Percentiles rank a stretch among this genome's conserved stretches.
These are phyloP conservation scores for Rhytidiadelphus loreus DNA, from an alignment of 225 moss, liverwort and hornwort species.

Conservation along the genomic window DNA sequence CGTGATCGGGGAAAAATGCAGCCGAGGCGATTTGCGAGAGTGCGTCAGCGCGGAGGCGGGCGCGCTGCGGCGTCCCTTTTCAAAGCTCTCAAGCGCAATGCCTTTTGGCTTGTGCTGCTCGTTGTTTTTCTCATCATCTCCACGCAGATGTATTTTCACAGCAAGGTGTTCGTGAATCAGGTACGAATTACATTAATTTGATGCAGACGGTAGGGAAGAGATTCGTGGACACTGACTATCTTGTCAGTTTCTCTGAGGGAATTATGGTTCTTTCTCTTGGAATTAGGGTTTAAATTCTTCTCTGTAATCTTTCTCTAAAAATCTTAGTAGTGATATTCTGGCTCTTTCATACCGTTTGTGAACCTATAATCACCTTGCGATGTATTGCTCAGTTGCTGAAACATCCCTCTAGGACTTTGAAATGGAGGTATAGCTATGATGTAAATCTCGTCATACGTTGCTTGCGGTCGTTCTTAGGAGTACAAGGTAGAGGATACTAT, in stretches of 20 bases:
- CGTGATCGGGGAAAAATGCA: constrained; percentile 30
- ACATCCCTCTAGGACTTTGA: not conserved
- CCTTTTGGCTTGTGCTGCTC: constrained; percentile 43
- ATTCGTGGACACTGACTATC: not conserved
- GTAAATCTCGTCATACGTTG: not conserved
- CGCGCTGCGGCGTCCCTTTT: constrained; percentile 8
- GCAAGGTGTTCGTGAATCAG: constrained; percentile 42
- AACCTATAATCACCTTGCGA: not conserved
- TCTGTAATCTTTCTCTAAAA: not conserved
- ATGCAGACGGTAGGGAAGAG: not conserved
- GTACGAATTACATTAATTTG: not conserved
- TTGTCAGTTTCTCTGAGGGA: not conserved
- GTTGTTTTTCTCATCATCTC: constrained; percentile 31
- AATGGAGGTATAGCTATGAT: not conserved
- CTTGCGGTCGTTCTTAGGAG: not conserved
- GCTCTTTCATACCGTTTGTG: not conserved
- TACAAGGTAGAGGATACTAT: not conserved
- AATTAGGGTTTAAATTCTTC: constrained; percentile 3
- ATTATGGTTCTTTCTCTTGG: not conserved
- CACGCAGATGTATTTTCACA: constrained; percentile 53
- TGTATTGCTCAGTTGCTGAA: not conserved
- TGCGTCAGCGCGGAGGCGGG: constrained; percentile 5
- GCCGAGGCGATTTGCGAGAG: constrained; percentile 29
- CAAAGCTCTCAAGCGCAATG: constrained; percentile 51
- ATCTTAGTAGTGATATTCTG: not conserved